phyloP scores from a whole-genome alignment of 2,329 filamentous ascomycete genomes.

The Aschersonia sp. region DNA sequence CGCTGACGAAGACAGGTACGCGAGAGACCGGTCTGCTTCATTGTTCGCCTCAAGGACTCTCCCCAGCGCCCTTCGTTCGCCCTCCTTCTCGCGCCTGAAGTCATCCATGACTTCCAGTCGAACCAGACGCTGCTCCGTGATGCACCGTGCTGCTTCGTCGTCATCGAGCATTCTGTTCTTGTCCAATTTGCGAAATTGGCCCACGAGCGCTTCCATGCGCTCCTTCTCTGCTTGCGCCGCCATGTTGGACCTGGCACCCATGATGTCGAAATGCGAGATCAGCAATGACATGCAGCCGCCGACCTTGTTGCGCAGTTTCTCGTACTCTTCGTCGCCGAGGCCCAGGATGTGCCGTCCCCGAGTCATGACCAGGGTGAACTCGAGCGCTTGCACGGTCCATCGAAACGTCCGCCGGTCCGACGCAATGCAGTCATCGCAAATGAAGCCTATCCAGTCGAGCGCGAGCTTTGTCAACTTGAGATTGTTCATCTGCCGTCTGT shows the following conservation, averaged over 20 bases:
- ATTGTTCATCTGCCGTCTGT: conserved; percentile 92
- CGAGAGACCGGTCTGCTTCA: conserved; percentile 88
- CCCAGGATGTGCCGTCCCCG: conserved; percentile 85
- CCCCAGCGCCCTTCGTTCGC: conserved; percentile 76
- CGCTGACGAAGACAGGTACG: conserved; percentile 82
- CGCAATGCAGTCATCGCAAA: conserved; percentile 90
- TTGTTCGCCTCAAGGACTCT: conserved; percentile 87
- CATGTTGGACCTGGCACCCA: conserved; percentile 86
- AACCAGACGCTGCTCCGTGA: conserved; percentile 61
- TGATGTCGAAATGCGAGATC: conserved; percentile 98
- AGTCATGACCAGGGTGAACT: conserved; percentile 97
- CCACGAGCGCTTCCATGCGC: conserved; percentile 64
- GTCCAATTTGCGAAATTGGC: conserved; percentile 64
- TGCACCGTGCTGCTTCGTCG: conserved; percentile 64
- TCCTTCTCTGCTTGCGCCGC: conserved; percentile 91
- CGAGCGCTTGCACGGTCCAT: conserved; percentile 89
- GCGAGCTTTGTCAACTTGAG: conserved; percentile 85
- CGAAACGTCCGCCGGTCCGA: conserved; percentile 92
- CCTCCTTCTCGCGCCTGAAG: conserved; percentile 60
- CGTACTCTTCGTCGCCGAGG: conserved; percentile 78
- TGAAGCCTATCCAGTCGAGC: conserved; percentile 94
- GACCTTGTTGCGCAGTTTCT: conserved; percentile 70
- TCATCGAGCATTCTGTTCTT: conserved; percentile 63
- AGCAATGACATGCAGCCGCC: conserved; percentile 94
- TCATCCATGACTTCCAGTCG: conserved; percentile 67